Evolutionary conservation across 805 yeast species (phyloP).

Genomic region (Candida mattraensis): DNA sequence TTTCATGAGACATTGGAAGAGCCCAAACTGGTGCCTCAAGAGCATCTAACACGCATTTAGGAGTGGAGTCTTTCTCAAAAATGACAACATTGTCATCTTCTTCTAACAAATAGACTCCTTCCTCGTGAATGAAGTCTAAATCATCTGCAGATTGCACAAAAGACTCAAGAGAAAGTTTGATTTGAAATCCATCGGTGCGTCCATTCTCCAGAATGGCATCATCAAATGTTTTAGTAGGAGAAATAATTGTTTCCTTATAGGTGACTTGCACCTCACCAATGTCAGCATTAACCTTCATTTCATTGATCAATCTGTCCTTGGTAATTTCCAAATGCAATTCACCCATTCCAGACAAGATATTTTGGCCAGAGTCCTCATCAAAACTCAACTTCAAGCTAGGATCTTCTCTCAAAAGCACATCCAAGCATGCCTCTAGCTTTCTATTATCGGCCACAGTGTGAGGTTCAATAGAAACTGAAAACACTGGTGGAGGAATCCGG

Average conservation of each 20-base stretch:
- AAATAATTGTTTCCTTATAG: slow-evolving; percentile 67
- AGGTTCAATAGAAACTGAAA: slow-evolving; percentile 83
- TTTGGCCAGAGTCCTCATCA: slow-evolving; percentile 88
- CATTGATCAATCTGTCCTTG: slow-evolving; percentile 71
- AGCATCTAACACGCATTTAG: slow-evolving; percentile 24
- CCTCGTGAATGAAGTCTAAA: slow-evolving; percentile 35
- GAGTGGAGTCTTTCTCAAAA: slow-evolving; percentile 33
- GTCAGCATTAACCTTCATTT: slow-evolving; percentile 77
- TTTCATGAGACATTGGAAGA: slow-evolving; percentile 43
- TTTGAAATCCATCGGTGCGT: slow-evolving; percentile 24
- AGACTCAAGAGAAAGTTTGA: slow-evolving; percentile 30
- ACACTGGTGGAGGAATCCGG: slow-evolving; percentile 87
- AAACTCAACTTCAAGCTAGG: slow-evolving; percentile 74
- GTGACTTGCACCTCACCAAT: slow-evolving; percentile 87
- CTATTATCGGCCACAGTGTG: slow-evolving; percentile 76
- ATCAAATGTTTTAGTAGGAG: slow-evolving; percentile 24
- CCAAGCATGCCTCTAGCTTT: slow-evolving; percentile 68
- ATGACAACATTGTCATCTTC: slow-evolving; percentile 48
- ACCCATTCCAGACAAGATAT: slow-evolving; percentile 93
- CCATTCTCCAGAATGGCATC: slow-evolving; percentile 17
- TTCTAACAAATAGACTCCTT: slow-evolving; percentile 40
- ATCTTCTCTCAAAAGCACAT: slow-evolving; percentile 75
- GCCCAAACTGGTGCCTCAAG: slow-evolving; percentile 42
- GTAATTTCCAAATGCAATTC: slow-evolving; percentile 93
- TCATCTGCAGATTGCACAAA: slow-evolving; percentile 36